Evolutionary conservation across 371 early-diverging fungal species (phyloP).

Genomic region (Nosema muscidifuracis): DNA sequence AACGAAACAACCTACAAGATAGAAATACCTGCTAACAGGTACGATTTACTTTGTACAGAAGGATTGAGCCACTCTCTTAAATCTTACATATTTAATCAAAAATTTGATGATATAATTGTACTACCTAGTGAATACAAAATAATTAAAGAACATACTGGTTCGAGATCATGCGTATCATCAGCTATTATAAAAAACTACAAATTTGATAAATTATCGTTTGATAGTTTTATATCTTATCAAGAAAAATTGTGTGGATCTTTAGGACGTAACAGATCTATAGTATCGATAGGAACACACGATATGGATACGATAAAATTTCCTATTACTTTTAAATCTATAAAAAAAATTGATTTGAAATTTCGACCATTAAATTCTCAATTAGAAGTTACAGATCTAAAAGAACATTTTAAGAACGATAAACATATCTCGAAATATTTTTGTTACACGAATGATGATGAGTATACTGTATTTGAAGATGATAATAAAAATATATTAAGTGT

Average conservation of each 20-base stretch:
- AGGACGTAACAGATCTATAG: slow-evolving; percentile 86
- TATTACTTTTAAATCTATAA: slow-evolving; percentile 81
- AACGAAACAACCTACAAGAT: slow-evolving; percentile 78
- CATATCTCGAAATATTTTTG: slow-evolving; percentile 80
- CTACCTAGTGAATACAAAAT: slow-evolving; percentile 15
- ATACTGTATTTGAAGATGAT: slow-evolving; percentile 78
- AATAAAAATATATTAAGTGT: slow-evolving; percentile 77
- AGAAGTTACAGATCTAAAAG: slow-evolving; percentile 77
- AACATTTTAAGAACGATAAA: slow-evolving; percentile 73
- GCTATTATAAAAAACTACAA: slow-evolving; percentile 82
- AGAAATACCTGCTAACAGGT: slow-evolving; percentile 98
- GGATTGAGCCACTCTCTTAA: slow-evolving; percentile 49
- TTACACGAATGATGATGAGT: slow-evolving; percentile 77
- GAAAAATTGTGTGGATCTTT: slow-evolving; percentile 95
- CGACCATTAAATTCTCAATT: slow-evolving; percentile 75
- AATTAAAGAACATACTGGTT: slow-evolving; percentile 63
- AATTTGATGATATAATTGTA: slow-evolving; percentile 29
- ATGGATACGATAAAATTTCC: slow-evolving; percentile 83
- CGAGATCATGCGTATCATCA: slow-evolving; percentile 80
- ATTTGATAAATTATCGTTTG: slow-evolving; percentile 72
- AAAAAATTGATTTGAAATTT: slow-evolving; percentile 81
- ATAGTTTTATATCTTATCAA: slow-evolving; percentile 92
- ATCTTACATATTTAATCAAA: slow-evolving; percentile 38
- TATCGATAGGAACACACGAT: slow-evolving; percentile 97
- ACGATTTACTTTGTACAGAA: slow-evolving; percentile 61